These are phyloP conservation scores for Gynochthodes officinalis DNA, from an alignment of 257 asterid genomes.

Conservation along the genomic window DNA sequence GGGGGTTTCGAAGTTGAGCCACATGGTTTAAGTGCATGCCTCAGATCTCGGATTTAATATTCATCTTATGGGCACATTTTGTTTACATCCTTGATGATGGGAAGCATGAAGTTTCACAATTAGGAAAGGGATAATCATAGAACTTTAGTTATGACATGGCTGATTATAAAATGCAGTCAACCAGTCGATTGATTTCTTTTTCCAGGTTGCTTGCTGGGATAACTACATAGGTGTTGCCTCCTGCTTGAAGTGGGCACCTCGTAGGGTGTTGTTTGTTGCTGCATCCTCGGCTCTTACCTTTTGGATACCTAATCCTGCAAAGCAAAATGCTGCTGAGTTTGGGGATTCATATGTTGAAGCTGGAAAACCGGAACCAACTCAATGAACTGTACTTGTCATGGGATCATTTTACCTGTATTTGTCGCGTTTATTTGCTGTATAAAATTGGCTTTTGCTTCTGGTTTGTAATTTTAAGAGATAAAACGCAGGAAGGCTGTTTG, in stretches of 20 bases:
- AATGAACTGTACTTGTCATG: not conserved
- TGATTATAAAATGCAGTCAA: not conserved
- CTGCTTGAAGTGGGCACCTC: constrained; percentile 93
- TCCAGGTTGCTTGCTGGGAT: constrained; percentile 72
- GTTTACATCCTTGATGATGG: too few relatives aligned
- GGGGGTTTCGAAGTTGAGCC: too few relatives aligned
- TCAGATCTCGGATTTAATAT: too few relatives aligned
- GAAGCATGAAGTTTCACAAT: too few relatives aligned
- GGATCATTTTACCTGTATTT: too few relatives aligned
- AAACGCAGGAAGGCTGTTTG: too few relatives aligned
- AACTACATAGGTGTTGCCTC: constrained; percentile 69
- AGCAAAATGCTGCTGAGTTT: constrained; percentile 21
- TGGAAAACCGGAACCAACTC: constrained; percentile 19
- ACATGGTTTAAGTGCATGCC: too few relatives aligned
- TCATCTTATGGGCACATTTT: too few relatives aligned
- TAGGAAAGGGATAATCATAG: too few relatives aligned
- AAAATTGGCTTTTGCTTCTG: not conserved
- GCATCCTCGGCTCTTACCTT: constrained; percentile 78
- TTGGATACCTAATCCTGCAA: constrained; percentile 69
- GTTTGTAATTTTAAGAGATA: not conserved
- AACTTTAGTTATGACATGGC: not conserved
- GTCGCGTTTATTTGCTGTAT: too few relatives aligned
- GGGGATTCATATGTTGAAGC: constrained; percentile 8
- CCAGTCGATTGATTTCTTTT: not conserved
- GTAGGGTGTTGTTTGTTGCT: constrained; percentile 81